Conservation (phyloP, 1,139 yeast species). For the Waltiozyma solani region DNA sequence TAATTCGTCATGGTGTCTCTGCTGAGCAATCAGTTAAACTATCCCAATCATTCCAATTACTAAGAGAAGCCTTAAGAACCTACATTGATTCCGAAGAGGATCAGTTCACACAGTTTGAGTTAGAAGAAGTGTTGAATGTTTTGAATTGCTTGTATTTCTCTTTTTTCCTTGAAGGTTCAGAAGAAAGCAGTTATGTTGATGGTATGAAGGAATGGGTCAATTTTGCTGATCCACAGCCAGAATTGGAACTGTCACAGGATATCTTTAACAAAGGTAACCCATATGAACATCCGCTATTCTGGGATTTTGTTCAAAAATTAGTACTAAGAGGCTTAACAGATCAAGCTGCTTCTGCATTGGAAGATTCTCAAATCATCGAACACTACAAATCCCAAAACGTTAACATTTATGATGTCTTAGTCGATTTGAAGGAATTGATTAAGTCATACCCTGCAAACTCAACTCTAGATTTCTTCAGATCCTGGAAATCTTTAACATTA, state of each 20-base stretch:
- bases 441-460: conserved; percentile 24
- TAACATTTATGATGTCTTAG: conserved; percentile 38
- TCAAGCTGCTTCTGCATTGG: conserved; percentile 41
- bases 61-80: conserved; percentile 24
- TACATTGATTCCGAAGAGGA: conserved; percentile 19
- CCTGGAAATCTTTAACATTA: conserved; percentile 22
- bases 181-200: conserved; percentile 5
- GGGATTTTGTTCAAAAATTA: conserved; percentile 53
- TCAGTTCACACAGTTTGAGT: conserved; percentile 24
- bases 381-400: conserved; percentile 23
- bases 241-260: conserved; percentile 34
- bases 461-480: conserved; percentile 21
- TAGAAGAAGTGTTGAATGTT: conserved; percentile 39
- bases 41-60: conserved; percentile 25
- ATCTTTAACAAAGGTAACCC: conserved; percentile 33
- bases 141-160: conserved; percentile 49
- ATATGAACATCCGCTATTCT: conserved; percentile 46
- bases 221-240: conserved; percentile 52
- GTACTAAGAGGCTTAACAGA: conserved; percentile 53
- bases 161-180: conserved; percentile 36
- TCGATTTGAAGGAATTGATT: conserved; percentile 16
- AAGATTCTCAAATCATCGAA: conserved; percentile 28
- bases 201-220: conserved; percentile 41
- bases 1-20: conserved; percentile 23
- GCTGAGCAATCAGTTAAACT: conserved; percentile 23